These are phyloP conservation scores for Candida quercuum DNA, from an alignment of 805 yeast species.

Conservation along the genomic window DNA sequence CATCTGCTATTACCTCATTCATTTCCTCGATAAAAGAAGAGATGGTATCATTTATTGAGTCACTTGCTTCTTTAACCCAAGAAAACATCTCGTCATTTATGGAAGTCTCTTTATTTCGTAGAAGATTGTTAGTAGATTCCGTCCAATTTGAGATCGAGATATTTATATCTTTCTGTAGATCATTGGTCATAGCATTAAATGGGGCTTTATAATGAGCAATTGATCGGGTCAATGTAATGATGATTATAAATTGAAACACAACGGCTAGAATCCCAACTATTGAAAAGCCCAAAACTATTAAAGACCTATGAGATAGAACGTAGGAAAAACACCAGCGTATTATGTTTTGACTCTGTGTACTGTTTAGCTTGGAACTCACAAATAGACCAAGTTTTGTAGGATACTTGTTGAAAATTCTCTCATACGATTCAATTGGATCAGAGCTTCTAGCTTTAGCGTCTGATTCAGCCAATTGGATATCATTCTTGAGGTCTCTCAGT, in stretches of 20 bases:
- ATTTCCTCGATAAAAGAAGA: slow-evolving; percentile 50
- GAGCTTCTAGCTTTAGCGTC: slow-evolving; percentile 24
- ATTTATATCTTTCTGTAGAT: slow-evolving; percentile 21
- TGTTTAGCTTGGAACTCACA: slow-evolving; percentile 5
- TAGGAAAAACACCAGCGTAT: slow-evolving; percentile 36
- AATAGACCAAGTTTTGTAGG: slow-evolving; percentile 18
- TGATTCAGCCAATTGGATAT: no score
- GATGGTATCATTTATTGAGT: slow-evolving; percentile 55
- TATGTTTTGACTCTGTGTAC: slow-evolving; percentile 15
- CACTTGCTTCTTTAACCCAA: slow-evolving; percentile 54
- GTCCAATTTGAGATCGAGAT: slow-evolving; percentile 44
- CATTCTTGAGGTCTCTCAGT: no score
- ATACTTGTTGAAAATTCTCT: slow-evolving; percentile 18
- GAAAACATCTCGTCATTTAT: slow-evolving; percentile 66
- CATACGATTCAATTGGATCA: slow-evolving; percentile 20
- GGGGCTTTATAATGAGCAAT: slow-evolving; percentile 8
- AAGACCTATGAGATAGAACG: slow-evolving; percentile 47
- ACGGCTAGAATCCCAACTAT: slow-evolving; percentile 51
- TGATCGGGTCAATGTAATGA: slow-evolving; percentile 26
- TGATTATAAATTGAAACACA: slow-evolving; percentile 46
- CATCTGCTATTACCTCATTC: slow-evolving; percentile 48
- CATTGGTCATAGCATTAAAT: slow-evolving; percentile 9
- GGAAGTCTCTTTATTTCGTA: slow-evolving; percentile 40
- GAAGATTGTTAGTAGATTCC: slow-evolving; percentile 46
- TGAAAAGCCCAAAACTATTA: slow-evolving; percentile 46